phyloP scores from a whole-genome alignment of 305 asterid genomes.

The Fraxinus floribunda region DNA sequence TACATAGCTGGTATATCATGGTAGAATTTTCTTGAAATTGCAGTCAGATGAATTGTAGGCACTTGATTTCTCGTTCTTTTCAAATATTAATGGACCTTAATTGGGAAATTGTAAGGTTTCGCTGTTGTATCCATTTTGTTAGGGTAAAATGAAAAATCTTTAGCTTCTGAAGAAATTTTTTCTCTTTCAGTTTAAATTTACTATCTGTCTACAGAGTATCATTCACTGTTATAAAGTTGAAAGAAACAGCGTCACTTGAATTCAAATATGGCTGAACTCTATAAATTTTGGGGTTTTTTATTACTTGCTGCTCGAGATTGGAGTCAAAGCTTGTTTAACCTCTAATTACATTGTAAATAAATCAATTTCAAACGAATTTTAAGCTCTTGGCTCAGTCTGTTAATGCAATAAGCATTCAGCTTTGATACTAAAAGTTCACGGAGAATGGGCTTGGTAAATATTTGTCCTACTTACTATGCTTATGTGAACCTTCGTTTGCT shows the following conservation, averaged over 20 bases:
- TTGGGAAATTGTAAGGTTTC: not conserved
- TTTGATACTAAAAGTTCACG: not conserved
- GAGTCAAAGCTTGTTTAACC: not conserved
- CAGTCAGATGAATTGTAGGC: not conserved
- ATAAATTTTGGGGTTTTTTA: not conserved
- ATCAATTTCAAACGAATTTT: not conserved
- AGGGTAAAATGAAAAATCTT: not conserved
- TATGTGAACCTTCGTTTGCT: not conserved
- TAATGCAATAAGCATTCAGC: slow-evolving; percentile 1
- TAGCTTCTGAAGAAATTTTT: not conserved
- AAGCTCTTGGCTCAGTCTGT: not conserved
- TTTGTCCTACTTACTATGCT: not conserved
- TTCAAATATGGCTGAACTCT: not conserved
- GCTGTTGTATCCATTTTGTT: not conserved
- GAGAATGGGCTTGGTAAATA: not conserved
- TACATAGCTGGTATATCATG: not conserved
- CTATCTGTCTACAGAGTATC: not conserved
- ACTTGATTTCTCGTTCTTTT: not conserved
- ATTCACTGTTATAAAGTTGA: not conserved
- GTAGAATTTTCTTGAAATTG: not conserved
- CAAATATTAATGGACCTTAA: not conserved
- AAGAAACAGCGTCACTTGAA: not conserved
- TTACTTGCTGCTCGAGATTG: not conserved
- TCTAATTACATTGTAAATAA: not conserved
- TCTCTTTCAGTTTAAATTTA: not conserved